A percentile compares a stretch with the other conserved stretches of the same genome.
Evolutionary conservation across 2,329 filamentous ascomycete genomes (phyloP).

Genomic region (Neonectria coccinea): DNA sequence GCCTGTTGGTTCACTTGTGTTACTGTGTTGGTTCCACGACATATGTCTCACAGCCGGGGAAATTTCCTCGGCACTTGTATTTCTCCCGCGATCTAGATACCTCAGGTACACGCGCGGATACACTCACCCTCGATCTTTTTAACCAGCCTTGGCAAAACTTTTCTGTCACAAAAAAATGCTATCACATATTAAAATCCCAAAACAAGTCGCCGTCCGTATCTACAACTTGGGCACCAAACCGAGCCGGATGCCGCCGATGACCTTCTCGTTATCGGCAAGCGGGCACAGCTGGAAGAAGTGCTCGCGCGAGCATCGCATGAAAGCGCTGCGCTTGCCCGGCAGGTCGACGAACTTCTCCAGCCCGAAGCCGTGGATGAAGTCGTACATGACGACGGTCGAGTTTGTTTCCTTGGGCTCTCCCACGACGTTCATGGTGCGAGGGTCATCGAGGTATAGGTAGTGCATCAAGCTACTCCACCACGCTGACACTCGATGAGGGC

Average conservation of each 20-base stretch:
- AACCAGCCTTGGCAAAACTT: background rate
- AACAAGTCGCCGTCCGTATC: background rate
- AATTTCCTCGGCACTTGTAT: slow-evolving; percentile 5
- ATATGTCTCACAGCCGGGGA: slow-evolving; percentile 3
- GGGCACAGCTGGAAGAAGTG: slow-evolving; percentile 78
- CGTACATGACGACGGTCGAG: slow-evolving; percentile 77
- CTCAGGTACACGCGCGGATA: background rate
- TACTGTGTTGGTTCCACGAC: background rate
- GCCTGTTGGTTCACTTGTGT: background rate
- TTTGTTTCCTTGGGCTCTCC: slow-evolving; percentile 81
- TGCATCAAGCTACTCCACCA: slow-evolving; percentile 74
- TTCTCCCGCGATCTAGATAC: background rate
- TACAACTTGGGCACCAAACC: slow-evolving; percentile 67
- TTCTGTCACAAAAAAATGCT: slow-evolving; percentile 20
- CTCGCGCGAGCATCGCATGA: slow-evolving; percentile 73
- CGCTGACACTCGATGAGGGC: slow-evolving; percentile 69
- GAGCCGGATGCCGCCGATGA: slow-evolving; percentile 65
- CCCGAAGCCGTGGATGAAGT: slow-evolving; percentile 78
- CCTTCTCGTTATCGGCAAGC: slow-evolving; percentile 67
- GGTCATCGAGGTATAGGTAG: slow-evolving; percentile 71
- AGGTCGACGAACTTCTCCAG: slow-evolving; percentile 79
- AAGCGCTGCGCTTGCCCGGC: slow-evolving; percentile 77
- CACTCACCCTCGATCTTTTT: background rate
- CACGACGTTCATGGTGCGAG: slow-evolving; percentile 66
- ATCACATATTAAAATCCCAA: slow-evolving; percentile 10